Evolutionary conservation across 1,284 basidiomycete species (phyloP).

Genomic region (Ustilago hordei): DNA sequence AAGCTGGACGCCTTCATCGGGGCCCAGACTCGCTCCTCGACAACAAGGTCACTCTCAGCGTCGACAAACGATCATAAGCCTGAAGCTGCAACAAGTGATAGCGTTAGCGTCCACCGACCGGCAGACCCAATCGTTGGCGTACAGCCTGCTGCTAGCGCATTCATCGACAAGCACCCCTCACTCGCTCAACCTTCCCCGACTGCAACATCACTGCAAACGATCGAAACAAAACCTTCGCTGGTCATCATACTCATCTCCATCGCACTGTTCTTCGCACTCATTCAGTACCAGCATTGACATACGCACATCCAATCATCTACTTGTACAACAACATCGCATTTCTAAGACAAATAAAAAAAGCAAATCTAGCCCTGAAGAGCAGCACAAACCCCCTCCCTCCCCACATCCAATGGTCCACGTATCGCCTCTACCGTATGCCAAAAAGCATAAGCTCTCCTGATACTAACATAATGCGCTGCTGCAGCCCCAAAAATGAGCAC

Average conservation of each 20-base stretch:
- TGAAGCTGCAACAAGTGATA: not conserved
- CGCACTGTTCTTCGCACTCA: not conserved
- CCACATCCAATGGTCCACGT: slow-evolving; percentile 5
- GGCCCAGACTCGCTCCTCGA: not conserved
- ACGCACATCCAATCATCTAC: not conserved
- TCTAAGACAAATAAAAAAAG: not conserved
- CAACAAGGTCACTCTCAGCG: not conserved
- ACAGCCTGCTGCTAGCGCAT: not conserved
- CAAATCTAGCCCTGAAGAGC: slow-evolving; percentile 28
- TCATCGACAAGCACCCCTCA: not conserved
- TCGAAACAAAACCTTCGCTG: slow-evolving; percentile 6
- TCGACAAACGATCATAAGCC: not conserved
- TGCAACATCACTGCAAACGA: not conserved
- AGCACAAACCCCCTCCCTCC: slow-evolving; percentile 42
- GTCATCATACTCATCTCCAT: not conserved
- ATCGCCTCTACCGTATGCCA: slow-evolving; percentile 65
- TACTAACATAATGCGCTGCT: slow-evolving; percentile 76
- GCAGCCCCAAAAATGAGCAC: slow-evolving; percentile 82
- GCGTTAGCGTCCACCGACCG: not conserved
- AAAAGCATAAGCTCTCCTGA: slow-evolving; percentile 62
- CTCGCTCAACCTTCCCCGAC: not conserved
- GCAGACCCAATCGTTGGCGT: not conserved
- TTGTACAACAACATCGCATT: not conserved
- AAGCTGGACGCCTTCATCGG: slow-evolving; percentile 22
- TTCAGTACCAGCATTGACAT: not conserved